Percentiles rank a stretch among this genome's conserved stretches.
phyloP scores from a whole-genome alignment of 352 stramenopile species.

The Pythium insidiosum region DNA sequence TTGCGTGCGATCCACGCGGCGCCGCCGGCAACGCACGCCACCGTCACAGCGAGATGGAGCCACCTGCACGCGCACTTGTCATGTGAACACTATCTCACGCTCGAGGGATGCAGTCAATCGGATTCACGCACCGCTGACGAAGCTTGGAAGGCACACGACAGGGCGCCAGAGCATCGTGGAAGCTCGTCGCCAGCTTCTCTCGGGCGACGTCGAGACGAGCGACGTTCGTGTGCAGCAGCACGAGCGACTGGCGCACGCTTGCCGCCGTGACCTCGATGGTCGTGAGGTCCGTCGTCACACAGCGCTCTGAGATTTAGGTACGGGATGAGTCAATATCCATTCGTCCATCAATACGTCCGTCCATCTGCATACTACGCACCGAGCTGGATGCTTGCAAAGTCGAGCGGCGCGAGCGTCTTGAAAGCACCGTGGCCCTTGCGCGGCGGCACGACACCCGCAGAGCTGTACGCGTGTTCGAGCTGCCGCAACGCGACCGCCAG shows the following conservation, averaged over 20 bases:
- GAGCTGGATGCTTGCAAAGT: constrained; percentile 37
- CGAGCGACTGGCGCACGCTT: constrained; percentile 29
- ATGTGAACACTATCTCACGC: not conserved
- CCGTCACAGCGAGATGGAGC: constrained; percentile 51
- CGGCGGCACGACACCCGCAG: constrained; percentile 40
- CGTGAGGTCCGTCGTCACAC: not conserved
- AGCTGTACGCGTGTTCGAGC: constrained; percentile 51
- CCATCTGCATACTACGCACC: constrained; percentile 15
- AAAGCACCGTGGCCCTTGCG: constrained; percentile 48
- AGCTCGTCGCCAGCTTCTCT: constrained; percentile 40
- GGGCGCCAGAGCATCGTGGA: constrained; percentile 40
- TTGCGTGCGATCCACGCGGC: constrained; percentile 58
- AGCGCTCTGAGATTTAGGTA: constrained; percentile 1
- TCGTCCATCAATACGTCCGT: constrained; percentile 3
- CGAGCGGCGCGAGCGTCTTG: constrained; percentile 35
- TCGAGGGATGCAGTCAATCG: not conserved
- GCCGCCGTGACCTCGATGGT: not conserved
- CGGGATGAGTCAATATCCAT: constrained; percentile 5
- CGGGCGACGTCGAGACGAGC: constrained; percentile 30
- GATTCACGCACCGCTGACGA: constrained; percentile 30
- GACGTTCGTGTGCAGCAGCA: constrained; percentile 38
- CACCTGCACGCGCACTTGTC: constrained; percentile 18
- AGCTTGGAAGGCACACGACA: constrained; percentile 64
- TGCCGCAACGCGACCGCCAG: constrained; percentile 38
- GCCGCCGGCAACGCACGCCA: constrained; percentile 42